A percentile compares a stretch with the other conserved stretches of the same genome.
Evolutionary conservation across 106 monocot genomes (phyloP).

Genomic region (Apostasia ramifera): DNA sequence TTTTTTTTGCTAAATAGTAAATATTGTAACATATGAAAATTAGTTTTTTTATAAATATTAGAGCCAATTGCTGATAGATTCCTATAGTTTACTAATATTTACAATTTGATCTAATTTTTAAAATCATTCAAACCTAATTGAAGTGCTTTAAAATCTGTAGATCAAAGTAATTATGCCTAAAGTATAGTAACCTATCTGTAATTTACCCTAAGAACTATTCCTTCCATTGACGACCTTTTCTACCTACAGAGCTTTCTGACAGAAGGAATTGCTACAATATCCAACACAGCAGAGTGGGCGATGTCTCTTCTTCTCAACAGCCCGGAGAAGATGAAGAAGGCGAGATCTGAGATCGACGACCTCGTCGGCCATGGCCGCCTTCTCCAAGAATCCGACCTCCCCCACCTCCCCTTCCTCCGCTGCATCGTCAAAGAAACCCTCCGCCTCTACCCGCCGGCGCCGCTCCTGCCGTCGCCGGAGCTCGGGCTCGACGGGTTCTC

Average conservation of each 20-base stretch:
- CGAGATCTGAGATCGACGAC: conserved; percentile 14
- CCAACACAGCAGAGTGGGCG: conserved; percentile 28
- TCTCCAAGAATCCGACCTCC: conserved; percentile 17
- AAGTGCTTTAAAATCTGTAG: no score
- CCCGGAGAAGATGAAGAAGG: conserved; percentile 17
- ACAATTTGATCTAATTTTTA: no score
- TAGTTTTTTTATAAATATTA: no score
- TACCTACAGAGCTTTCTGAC: conserved; percentile 5
- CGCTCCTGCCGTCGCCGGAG: conserved; percentile 23
- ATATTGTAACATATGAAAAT: no score
- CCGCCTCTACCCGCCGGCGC: conserved; percentile 16
- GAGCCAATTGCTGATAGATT: no score
- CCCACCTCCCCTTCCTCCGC: conserved; percentile 25
- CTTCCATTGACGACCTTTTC: neutral
- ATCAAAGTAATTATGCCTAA: no score
- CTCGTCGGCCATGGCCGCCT: conserved; percentile 2
- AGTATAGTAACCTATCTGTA: neutral
- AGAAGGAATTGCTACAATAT: conserved; percentile 21
- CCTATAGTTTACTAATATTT: no score
- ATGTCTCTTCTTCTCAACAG: conserved; percentile 32
- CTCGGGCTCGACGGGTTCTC: conserved; percentile 9
- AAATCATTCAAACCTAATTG: no score
- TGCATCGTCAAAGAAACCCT: conserved; percentile 24
- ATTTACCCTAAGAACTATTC: no score
- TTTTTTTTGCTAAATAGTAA: no score